These are phyloP conservation scores for Canavalia ensiformis DNA, from an alignment of 306 rosid genomes.

Conservation along the genomic window DNA sequence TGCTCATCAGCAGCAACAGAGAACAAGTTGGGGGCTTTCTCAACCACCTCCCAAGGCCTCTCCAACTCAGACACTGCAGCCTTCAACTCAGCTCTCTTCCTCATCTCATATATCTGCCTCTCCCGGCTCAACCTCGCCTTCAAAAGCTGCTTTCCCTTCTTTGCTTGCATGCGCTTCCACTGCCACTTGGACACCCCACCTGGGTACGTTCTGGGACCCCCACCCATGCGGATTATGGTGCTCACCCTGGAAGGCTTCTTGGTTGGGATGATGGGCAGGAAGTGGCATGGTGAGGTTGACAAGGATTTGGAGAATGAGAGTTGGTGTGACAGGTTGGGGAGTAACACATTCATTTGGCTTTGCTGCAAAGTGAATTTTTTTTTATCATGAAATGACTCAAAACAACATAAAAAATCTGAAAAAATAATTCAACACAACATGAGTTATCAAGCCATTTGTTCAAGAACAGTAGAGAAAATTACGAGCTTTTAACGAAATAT, in stretches of 20 bases:
- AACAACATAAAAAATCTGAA: not conserved
- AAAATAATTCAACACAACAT: no score
- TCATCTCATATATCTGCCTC: constrained; percentile 96
- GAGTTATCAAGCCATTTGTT: no score
- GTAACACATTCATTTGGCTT: not conserved
- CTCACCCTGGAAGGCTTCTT: not conserved
- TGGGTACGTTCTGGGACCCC: constrained; percentile 94
- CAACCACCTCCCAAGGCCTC: constrained; percentile 92
- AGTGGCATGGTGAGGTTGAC: constrained; percentile 16
- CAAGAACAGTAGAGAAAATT: no score
- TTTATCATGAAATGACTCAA: not conserved
- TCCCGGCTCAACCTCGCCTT: constrained; percentile 87
- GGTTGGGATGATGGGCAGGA: not conserved
- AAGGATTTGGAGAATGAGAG: constrained; percentile 22
- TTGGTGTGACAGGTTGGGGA: not conserved
- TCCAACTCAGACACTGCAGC: constrained; percentile 93
- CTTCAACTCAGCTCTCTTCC: constrained; percentile 90
- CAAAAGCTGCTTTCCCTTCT: constrained; percentile 84
- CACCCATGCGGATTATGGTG: constrained; percentile 81
- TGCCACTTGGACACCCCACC: constrained; percentile 98
- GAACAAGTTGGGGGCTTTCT: constrained; percentile 77
- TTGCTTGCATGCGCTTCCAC: constrained; percentile 96
- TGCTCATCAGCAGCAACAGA: constrained; percentile 87
- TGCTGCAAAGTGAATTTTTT: not conserved
- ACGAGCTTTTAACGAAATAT: no score